These are phyloP conservation scores for Aspergillus cejpii DNA, from an alignment of 2,329 filamentous ascomycete species.

Conservation along the genomic window DNA sequence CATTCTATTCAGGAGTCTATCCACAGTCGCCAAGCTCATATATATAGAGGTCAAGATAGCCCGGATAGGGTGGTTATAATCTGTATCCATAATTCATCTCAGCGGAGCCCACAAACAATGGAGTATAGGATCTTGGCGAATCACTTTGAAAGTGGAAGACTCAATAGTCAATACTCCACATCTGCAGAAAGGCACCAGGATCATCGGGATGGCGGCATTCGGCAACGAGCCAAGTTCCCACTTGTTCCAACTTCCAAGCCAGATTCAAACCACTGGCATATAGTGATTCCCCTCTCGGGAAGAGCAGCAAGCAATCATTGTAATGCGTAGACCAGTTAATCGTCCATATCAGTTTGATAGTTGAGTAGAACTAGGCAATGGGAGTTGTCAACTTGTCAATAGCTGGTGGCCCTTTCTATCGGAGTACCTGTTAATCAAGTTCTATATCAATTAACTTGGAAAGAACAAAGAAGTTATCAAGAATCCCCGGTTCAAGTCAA, in stretches of 20 bases:
- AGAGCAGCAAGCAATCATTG: background rate
- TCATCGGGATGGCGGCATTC: no score
- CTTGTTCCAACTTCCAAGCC: background rate
- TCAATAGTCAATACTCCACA: no score
- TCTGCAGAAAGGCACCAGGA: conserved; percentile 2
- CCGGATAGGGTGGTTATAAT: background rate
- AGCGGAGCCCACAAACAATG: background rate
- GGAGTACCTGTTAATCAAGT: no score
- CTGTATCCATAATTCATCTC: background rate
- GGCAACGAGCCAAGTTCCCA: no score
- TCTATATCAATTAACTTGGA: no score
- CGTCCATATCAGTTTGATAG: background rate
- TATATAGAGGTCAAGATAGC: background rate
- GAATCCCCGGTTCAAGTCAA: no score
- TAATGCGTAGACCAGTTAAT: background rate
- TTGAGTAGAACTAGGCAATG: no score
- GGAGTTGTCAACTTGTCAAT: no score
- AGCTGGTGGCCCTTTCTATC: no score
- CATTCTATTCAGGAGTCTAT: background rate
- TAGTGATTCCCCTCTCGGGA: background rate
- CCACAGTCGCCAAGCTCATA: background rate
- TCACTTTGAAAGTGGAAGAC: background rate
- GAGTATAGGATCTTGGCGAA: background rate
- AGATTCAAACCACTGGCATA: background rate
- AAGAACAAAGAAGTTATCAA: no score